phyloP scores from a whole-genome alignment of 2,329 filamentous ascomycete genomes.

The Rutstroemia sp. region DNA sequence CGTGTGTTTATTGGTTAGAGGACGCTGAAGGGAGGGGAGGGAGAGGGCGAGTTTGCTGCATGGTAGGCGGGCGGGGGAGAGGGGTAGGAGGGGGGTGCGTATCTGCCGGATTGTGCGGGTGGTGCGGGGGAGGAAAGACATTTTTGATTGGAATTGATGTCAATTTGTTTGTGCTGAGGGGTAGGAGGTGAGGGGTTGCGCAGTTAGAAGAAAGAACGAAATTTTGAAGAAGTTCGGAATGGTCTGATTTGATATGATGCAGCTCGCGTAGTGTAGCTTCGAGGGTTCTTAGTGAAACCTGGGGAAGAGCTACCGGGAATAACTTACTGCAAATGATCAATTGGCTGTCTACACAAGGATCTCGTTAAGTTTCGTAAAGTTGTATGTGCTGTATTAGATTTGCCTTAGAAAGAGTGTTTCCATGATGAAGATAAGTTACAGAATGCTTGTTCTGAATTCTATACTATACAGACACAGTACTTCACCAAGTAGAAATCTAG shows the following conservation, averaged over 20 bases:
- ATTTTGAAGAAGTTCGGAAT: background rate
- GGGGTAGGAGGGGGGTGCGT: constrained; percentile 2
- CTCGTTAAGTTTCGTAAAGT: too few relatives aligned
- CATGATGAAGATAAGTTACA: too few relatives aligned
- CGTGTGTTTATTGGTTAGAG: background rate
- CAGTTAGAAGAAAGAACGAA: too few relatives aligned
- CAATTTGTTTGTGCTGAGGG: too few relatives aligned
- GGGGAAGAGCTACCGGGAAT: background rate
- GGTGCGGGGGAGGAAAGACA: background rate
- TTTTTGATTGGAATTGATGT: background rate
- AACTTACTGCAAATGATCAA: too few relatives aligned
- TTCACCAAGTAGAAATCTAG: too few relatives aligned
- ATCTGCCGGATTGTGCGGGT: background rate
- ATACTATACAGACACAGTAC: too few relatives aligned
- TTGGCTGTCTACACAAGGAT: too few relatives aligned
- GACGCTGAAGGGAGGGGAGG: background rate
- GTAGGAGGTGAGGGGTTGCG: too few relatives aligned
- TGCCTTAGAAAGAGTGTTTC: too few relatives aligned
- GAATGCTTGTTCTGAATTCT: too few relatives aligned
- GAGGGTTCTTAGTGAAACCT: background rate
- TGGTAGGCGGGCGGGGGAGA: constrained; percentile 4
- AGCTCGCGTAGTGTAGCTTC: background rate
- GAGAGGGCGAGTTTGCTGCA: background rate
- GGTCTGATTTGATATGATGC: background rate
- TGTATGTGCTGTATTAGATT: too few relatives aligned